phyloP scores from a whole-genome alignment of 768 basidiomycete genomes.

The Lactarius vividus region DNA sequence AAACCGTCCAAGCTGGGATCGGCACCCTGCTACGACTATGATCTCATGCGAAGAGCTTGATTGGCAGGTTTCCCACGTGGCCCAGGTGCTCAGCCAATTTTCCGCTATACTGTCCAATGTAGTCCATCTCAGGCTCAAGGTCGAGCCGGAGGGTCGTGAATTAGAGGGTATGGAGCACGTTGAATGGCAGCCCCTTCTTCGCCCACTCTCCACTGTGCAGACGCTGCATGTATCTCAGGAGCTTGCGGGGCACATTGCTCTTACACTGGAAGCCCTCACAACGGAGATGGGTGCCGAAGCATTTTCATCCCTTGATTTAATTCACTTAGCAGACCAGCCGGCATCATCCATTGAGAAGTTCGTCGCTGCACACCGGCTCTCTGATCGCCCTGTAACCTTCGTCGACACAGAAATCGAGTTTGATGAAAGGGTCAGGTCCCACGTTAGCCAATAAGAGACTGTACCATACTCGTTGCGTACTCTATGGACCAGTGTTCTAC shows the following conservation, averaged over 20 bases:
- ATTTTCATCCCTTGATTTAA: neutral
- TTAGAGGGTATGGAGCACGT: neutral
- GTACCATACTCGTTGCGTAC: neutral
- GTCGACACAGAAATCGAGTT: neutral
- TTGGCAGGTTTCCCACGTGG: neutral
- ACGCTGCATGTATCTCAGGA: neutral
- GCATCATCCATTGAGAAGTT: neutral
- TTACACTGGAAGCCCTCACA: neutral
- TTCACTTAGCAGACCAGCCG: neutral
- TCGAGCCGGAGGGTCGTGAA: neutral
- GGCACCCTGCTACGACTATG: neutral
- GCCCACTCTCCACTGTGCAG: neutral
- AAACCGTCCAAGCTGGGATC: neutral
- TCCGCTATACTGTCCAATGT: neutral
- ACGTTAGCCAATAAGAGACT: neutral
- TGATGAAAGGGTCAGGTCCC: neutral
- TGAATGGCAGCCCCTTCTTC: neutral
- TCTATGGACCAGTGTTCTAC: too few relatives aligned
- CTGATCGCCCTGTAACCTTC: neutral
- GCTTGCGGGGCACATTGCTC: neutral
- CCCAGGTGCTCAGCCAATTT: neutral
- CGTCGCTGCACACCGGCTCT: neutral
- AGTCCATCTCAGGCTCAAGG: neutral
- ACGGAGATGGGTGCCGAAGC: neutral
- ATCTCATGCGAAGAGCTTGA: neutral